phyloP scores from a whole-genome alignment of 2,329 filamentous ascomycete genomes.

The Verticillium isaacii region DNA sequence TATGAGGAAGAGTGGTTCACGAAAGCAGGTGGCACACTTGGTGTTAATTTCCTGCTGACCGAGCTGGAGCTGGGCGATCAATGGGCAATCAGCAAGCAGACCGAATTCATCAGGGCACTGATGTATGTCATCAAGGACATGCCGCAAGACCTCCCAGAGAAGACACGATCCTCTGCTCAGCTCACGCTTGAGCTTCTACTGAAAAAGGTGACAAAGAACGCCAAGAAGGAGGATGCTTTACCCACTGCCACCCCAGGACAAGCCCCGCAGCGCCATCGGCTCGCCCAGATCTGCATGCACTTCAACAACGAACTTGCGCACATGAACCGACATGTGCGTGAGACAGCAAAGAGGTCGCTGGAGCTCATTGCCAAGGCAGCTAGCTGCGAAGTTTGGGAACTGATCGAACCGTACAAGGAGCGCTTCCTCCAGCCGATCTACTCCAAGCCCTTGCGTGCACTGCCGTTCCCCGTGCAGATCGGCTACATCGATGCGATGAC shows the following conservation, averaged over 20 bases:
- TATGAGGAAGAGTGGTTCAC: conserved; percentile 99
- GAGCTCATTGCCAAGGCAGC: conserved; percentile 76
- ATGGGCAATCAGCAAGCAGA: conserved; percentile 79
- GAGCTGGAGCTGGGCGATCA: conserved; percentile 77
- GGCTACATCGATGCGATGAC: conserved; percentile 98
- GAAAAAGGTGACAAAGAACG: conserved; percentile 70
- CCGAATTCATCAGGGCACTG: conserved; percentile 84
- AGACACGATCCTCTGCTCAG: conserved; percentile 78
- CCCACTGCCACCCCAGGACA: conserved; percentile 26
- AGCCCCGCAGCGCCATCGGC: conserved; percentile 46
- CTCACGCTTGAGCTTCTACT: conserved; percentile 77
- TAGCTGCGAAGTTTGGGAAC: conserved; percentile 75
- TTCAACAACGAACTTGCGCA: conserved; percentile 88
- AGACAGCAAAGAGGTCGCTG: conserved; percentile 77
- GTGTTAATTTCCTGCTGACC: conserved; percentile 83
- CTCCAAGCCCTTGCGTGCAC: conserved; percentile 84
- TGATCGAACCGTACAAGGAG: conserved; percentile 87
- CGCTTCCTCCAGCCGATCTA: conserved; percentile 87
- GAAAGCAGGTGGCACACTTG: conserved; percentile 86
- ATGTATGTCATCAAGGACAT: conserved; percentile 99
- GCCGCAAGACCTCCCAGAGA: conserved; percentile 87
- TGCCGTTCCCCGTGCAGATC: conserved; percentile 94
- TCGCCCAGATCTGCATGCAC: conserved; percentile 75
- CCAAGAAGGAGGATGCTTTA: conserved; percentile 72
- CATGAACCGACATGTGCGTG: conserved; percentile 92